These are phyloP conservation scores for Avena insularis DNA, from an alignment of 176 grass and related monocot species.

Conservation along the genomic window DNA sequence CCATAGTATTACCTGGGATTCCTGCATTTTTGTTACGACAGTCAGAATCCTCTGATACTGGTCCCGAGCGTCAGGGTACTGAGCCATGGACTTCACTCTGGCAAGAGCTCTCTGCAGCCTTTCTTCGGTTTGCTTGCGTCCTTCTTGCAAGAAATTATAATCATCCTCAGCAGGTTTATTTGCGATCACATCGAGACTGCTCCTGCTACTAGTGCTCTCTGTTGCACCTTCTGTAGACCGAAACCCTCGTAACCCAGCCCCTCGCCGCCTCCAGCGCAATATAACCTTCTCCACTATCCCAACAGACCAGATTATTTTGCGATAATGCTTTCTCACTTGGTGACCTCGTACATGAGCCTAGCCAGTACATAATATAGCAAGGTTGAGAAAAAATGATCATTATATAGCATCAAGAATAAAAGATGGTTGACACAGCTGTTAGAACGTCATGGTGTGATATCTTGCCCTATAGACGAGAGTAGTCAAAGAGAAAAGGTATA, in stretches of 20 bases:
- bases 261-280: constrained; percentile 82
- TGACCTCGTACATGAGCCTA: constrained; percentile 97
- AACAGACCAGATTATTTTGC: constrained; percentile 91
- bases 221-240: constrained; percentile 53
- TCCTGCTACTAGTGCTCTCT: constrained; percentile 43
- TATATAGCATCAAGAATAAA: not conserved
- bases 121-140: constrained; percentile 75
- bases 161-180: constrained; percentile 58
- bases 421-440: not conserved
- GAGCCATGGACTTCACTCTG: constrained; percentile 93
- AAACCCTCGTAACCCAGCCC: constrained; percentile 84
- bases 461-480: not conserved
- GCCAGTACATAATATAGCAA: constrained; percentile 31
- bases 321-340: constrained; percentile 96
- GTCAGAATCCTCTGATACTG: constrained; percentile 82
- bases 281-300: constrained; percentile 94
- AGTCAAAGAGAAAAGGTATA: not conserved
- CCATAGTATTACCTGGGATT: constrained; percentile 70
- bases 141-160: constrained; percentile 75
- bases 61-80: constrained; percentile 81
- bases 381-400: constrained; percentile 20
- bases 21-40: constrained; percentile 83
- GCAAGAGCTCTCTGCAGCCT: constrained; percentile 93
- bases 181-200: constrained; percentile 29
- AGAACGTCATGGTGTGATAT: constrained; percentile 22